phyloP scores from a whole-genome alignment of 2,329 filamentous ascomycete species.

The Chalaropsis ovoidea region DNA sequence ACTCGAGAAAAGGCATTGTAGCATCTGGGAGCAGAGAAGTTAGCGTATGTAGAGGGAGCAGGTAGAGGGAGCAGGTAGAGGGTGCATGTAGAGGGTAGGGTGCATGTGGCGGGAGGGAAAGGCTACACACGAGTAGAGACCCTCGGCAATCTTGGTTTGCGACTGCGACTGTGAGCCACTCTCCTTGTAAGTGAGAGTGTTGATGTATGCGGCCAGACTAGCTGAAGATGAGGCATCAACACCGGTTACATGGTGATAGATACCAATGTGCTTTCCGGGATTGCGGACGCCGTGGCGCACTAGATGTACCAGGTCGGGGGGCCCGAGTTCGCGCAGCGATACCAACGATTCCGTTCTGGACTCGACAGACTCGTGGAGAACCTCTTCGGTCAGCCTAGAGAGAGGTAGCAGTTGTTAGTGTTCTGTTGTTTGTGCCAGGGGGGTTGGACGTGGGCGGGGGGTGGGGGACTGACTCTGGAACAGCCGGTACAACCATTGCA shows the following conservation, averaged over 20 bases:
- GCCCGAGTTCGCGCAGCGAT: conserved; percentile 81
- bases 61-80: background rate
- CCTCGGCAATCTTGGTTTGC: conserved; percentile 76
- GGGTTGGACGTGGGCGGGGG: conserved; percentile 19
- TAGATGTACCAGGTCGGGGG: conserved; percentile 89
- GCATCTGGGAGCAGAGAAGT: conserved; percentile 43
- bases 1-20: conserved; percentile 98
- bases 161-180: conserved; percentile 50
- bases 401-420: conserved; percentile 25
- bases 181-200: conserved; percentile 86
- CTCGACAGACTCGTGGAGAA: conserved; percentile 83
- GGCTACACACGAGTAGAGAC: conserved; percentile 72
- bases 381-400: conserved; percentile 79
- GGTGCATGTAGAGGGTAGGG: too few species aligned
- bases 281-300: conserved; percentile 61
- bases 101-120: too few species aligned
- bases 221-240: conserved; percentile 96
- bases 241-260: conserved; percentile 96
- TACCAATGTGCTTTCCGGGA: conserved; percentile 58
- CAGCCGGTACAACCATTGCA: conserved; percentile 62
- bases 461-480: conserved; percentile 51
- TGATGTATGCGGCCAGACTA: conserved; percentile 94
- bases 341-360: conserved; percentile 81
- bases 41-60: background rate
- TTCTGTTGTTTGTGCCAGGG: too few species aligned